These are phyloP conservation scores for Penicillium flavigenum DNA, from an alignment of 495 filamentous ascomycete genomes.

Conservation along the genomic window DNA sequence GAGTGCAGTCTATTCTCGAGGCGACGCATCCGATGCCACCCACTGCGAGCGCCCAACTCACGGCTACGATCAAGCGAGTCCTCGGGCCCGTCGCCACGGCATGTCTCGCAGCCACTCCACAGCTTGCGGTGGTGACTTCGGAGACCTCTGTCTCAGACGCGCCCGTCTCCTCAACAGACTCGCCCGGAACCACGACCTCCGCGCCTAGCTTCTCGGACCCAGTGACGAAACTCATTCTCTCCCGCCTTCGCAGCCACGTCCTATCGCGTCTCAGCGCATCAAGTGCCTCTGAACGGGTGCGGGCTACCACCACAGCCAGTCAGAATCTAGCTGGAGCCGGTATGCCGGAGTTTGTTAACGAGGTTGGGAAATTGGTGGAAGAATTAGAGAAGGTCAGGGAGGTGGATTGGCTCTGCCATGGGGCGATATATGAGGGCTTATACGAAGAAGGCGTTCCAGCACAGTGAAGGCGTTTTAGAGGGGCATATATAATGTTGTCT, in stretches of 20 bases:
- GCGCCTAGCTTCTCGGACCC: conserved; percentile 63
- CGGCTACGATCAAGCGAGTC: conserved; percentile 55
- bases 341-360: conserved; percentile 83
- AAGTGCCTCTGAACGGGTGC: conserved; percentile 76
- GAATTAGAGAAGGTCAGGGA: conserved; percentile 69
- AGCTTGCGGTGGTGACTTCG: conserved; percentile 33
- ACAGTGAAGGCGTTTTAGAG: conserved; percentile 16
- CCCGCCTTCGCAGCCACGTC: conserved; percentile 71
- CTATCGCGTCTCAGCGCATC: conserved; percentile 71
- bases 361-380: conserved; percentile 79
- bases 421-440: conserved; percentile 75
- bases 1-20: conserved; percentile 76
- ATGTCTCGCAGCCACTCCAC: conserved; percentile 37
- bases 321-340: conserved; percentile 79
- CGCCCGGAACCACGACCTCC: conserved; percentile 11
- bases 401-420: conserved; percentile 80
- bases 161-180: conserved; percentile 15
- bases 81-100: conserved; percentile 48
- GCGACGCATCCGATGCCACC: conserved; percentile 76
- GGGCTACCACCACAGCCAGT: conserved; percentile 74
- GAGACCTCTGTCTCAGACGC: conserved; percentile 13
- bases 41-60: conserved; percentile 43
- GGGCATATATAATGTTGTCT: background rate
- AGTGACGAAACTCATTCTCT: conserved; percentile 76
- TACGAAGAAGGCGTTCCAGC: conserved; percentile 34